Evolutionary conservation across 2,329 filamentous ascomycete species (phyloP).

Genomic region (Chaetomiaceae sp.): DNA sequence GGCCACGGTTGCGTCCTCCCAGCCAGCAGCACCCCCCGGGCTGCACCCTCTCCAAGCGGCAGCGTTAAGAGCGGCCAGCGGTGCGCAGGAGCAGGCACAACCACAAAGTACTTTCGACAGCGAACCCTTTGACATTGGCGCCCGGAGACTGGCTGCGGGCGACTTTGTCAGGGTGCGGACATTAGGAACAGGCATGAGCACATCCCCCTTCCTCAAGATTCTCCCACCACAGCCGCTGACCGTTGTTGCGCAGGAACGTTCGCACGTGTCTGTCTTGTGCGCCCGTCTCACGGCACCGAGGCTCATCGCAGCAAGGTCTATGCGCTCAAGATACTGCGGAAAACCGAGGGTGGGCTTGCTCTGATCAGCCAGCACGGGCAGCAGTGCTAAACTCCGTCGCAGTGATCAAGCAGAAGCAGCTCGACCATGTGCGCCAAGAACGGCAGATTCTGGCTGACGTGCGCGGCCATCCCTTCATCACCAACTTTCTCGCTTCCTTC

Average conservation of each 20-base stretch:
- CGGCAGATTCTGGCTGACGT: conserved; percentile 71
- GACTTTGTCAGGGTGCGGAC: conserved; percentile 72
- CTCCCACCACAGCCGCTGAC: neutral
- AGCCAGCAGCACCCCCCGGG: conserved; percentile 18
- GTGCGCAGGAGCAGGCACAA: conserved; percentile 16
- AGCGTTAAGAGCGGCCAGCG: conserved; percentile 12
- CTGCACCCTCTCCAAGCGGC: conserved; percentile 23
- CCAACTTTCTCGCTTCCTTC: conserved; percentile 70
- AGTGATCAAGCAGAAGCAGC: conserved; percentile 78
- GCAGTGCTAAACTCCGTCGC: conserved; percentile 4
- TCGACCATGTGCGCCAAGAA: conserved; percentile 81
- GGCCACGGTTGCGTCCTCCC: conserved; percentile 25
- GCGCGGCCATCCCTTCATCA: conserved; percentile 77
- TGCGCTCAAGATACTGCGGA: conserved; percentile 73
- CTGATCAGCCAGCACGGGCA: neutral
- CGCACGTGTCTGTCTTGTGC: conserved; percentile 73
- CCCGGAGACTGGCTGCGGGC: conserved; percentile 35
- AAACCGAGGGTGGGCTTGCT: conserved; percentile 43
- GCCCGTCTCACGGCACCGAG: conserved; percentile 46
- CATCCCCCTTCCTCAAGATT: neutral
- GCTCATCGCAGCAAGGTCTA: conserved; percentile 61
- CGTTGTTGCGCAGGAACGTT: conserved; percentile 58
- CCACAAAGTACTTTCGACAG: conserved; percentile 10
- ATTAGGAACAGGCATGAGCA: conserved; percentile 61
- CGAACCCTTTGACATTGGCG: conserved; percentile 19